phyloP scores from a whole-genome alignment of 345 rosid species.

The Cardamine chenopodiifolia region DNA sequence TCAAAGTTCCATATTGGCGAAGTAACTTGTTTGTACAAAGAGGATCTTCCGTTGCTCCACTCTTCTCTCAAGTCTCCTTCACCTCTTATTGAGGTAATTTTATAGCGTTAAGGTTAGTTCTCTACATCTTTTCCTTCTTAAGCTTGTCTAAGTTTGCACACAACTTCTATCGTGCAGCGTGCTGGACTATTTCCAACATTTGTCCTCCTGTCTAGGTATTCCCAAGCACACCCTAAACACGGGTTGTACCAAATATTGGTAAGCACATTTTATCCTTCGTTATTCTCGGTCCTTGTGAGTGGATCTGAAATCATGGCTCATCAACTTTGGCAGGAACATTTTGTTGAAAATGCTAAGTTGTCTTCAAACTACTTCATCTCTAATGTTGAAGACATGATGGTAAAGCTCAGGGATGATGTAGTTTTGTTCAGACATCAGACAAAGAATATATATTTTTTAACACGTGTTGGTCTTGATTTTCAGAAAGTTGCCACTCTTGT shows the following conservation, averaged over 20 bases:
- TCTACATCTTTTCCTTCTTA: slow-evolving; percentile 16
- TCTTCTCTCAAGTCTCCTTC: slow-evolving; percentile 66
- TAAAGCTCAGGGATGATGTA: slow-evolving; percentile 43
- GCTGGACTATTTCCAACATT: slow-evolving; percentile 89
- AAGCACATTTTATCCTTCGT: neutral
- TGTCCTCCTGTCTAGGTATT: slow-evolving; percentile 75
- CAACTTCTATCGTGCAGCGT: slow-evolving; percentile 52
- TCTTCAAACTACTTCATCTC: slow-evolving; percentile 83
- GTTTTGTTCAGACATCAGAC: slow-evolving; percentile 13
- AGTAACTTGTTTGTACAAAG: slow-evolving; percentile 73
- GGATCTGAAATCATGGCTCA: slow-evolving; percentile 23
- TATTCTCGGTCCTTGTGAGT: slow-evolving; percentile 1
- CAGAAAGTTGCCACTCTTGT: slow-evolving; percentile 78
- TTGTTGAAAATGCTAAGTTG: slow-evolving; percentile 77
- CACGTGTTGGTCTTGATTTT: slow-evolving; percentile 14
- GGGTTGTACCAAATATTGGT: slow-evolving; percentile 75
- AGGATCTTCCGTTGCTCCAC: slow-evolving; percentile 80
- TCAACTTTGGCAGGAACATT: slow-evolving; percentile 65
- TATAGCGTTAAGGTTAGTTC: slow-evolving; percentile 20
- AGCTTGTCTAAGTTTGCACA: slow-evolving; percentile 31
- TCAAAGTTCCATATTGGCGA: slow-evolving; percentile 90
- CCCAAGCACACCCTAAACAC: slow-evolving; percentile 60
- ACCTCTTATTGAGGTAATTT: slow-evolving; percentile 70
- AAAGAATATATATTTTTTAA: neutral
- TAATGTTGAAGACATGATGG: slow-evolving; percentile 77